Percentiles rank a stretch among this genome's conserved stretches.
Evolutionary conservation across 169 alveolate species (phyloP).

Genomic region (Condylostoma magnum): DNA sequence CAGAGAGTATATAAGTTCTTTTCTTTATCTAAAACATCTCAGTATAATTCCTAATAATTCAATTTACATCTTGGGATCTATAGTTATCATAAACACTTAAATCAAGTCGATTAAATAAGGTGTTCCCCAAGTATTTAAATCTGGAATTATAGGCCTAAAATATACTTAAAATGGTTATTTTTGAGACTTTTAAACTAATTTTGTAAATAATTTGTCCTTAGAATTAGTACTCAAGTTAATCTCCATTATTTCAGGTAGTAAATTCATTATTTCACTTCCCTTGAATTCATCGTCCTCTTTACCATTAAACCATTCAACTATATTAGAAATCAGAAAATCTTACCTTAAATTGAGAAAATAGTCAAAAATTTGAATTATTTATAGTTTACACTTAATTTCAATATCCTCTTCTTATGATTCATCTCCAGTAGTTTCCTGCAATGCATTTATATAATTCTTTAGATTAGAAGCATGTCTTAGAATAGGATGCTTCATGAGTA

Average conservation of each 20-base stretch:
- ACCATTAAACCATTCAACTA: neutral
- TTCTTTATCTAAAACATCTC: conserved; percentile 19
- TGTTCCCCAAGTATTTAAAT: neutral
- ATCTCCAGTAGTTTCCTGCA: no score
- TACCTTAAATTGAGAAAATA: neutral
- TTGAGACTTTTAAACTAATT: neutral
- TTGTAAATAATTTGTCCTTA: no score
- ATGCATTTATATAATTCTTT: neutral
- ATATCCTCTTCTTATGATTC: neutral
- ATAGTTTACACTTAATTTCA: neutral
- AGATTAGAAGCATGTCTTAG: neutral
- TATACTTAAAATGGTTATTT: neutral
- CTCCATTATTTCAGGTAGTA: neutral
- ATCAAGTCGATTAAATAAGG: neutral
- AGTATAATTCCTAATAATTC: neutral
- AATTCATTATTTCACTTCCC: neutral
- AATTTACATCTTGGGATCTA: neutral
- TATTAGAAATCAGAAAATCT: conserved; percentile 2
- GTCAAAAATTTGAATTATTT: neutral
- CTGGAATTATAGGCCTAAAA: neutral
- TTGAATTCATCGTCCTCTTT: no score
- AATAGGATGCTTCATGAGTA: no score
- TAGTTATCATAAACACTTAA: neutral
- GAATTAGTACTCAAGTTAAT: neutral
- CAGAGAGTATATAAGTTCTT: neutral